Evolutionary conservation across 805 yeast species (phyloP).

Genomic region (Ogataea polymorpha): DNA sequence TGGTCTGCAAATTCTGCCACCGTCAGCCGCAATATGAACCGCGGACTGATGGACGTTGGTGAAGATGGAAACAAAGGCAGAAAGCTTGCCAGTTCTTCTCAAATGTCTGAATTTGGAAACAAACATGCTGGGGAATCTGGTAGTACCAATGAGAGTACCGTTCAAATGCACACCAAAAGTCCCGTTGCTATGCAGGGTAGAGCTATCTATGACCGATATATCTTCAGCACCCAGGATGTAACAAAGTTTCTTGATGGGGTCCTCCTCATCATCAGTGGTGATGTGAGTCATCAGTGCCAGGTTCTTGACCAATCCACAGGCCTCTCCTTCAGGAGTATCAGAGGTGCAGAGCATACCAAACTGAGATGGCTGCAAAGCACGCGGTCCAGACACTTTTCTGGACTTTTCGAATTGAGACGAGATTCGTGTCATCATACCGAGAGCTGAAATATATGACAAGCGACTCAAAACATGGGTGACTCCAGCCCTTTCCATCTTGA

Average conservation of each 20-base stretch:
- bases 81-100: constrained; percentile 80
- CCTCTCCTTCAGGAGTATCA: constrained; percentile 99
- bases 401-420: constrained; percentile 99
- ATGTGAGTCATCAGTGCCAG: constrained; percentile 98
- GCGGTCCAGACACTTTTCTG: constrained; percentile 96
- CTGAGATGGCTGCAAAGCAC: constrained; percentile 98
- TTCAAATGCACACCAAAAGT: constrained; percentile 84
- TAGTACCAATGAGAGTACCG: constrained; percentile 92
- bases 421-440: constrained; percentile 99
- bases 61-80: constrained; percentile 88
- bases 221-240: constrained; percentile 87
- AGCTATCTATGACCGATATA: constrained; percentile 75
- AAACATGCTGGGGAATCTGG: constrained; percentile 81
- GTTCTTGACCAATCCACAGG: constrained; percentile 97
- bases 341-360: constrained; percentile 99
- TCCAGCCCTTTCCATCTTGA: constrained; percentile 99
- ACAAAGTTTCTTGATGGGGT: constrained; percentile 76
- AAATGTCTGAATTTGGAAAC: constrained; percentile 73
- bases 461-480: constrained; percentile 95
- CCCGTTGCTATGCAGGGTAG: constrained; percentile 71
- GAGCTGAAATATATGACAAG: constrained; percentile 86
- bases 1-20: constrained; percentile 98
- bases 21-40: constrained; percentile 97
- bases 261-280: constrained; percentile 96
- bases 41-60: constrained; percentile 87